These are phyloP conservation scores for Endocladia muricata DNA, from an alignment of 31 red algal genomes.

Conservation along the genomic window DNA sequence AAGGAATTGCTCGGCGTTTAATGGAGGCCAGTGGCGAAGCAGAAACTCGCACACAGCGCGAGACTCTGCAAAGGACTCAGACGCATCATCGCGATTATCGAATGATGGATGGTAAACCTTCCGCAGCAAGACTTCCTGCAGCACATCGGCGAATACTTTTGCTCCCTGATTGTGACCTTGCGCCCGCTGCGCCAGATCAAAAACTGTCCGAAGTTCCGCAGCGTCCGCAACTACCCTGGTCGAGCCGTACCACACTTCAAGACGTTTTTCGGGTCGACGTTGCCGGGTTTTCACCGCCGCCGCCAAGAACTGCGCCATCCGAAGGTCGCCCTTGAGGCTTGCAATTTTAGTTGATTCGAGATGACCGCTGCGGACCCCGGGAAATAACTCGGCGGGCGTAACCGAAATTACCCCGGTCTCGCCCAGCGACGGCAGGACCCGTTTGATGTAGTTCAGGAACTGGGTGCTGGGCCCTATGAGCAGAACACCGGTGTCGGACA, in stretches of 20 bases:
- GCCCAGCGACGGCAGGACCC: slow-evolving; percentile 8
- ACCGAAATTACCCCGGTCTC: slow-evolving; percentile 13
- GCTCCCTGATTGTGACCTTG: neutral
- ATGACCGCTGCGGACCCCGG: neutral
- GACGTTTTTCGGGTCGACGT: neutral
- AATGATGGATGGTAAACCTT: neutral
- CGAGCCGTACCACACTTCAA: neutral
- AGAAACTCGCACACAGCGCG: neutral
- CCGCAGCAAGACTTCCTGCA: neutral
- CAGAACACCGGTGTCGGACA: slow-evolving; percentile 1
- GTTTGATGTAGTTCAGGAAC: slow-evolving; percentile 5
- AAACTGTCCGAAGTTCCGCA: neutral
- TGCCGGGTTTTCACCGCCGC: too few relatives aligned
- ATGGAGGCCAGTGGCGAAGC: neutral
- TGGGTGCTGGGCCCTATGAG: neutral
- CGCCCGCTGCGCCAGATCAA: neutral
- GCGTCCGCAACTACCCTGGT: neutral
- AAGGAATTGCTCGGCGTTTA: neutral
- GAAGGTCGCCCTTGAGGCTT: too few relatives aligned
- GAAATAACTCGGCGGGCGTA: neutral
- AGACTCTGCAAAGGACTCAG: neutral
- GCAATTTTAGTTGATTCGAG: neutral
- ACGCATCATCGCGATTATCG: neutral
- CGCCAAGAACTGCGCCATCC: too few relatives aligned
- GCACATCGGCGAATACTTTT: neutral